Base-by-base conservation (phyloP, 2,329 filamentous ascomycete genomes). In the Penicillium polonicum region DNA sequence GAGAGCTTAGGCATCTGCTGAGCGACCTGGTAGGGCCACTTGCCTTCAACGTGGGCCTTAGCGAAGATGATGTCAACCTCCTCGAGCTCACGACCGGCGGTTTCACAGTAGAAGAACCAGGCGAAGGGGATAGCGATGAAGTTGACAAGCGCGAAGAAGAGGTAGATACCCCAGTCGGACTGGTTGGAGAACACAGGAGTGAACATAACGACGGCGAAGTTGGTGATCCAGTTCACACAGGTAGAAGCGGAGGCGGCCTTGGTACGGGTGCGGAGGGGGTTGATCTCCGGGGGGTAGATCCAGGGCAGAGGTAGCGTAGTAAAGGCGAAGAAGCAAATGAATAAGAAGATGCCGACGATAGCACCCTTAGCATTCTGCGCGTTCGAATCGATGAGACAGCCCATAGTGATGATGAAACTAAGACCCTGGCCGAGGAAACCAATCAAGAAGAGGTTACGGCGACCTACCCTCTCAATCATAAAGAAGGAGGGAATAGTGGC, bases 271-370 rank as follows among this genome's bases (percentile, higher is more conserved):
- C 79, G 80, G 67, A 82, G 75, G 3, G 81, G 80, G 64, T 80
- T 80, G 68, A 81, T 74, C 57, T 81, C 82, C 48, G 80, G 76
- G 0, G 79, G 72, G 61, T 74, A 72, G 45, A 72, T 60, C 85
- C 84, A 88, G 2, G 85, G 85, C 27, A 86, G 78, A 15, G 85
- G 84, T 3, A 87, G 70, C 80, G 83, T 85, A 0, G 83, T 87
- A 0, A 85, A 84, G 19, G 85, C 86, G 61, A 88, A 88, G 59
- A 84, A 85, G 17, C 82, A 81, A 61, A 88, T 88, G 72, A 87
- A 89, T 2, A 84, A 81, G 72, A 88, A 88, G 33, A 88, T 73
- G 56, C 85, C 85, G 1, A 87, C 84, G 7, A 79, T 62, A 15
- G 72, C 72, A 60, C 72, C 72, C 58, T 72, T 71, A 19, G 72